A percentile compares a stretch with the other conserved stretches of the same genome.
phyloP scores from a whole-genome alignment of 495 filamentous ascomycete species.

The Aspergillus nidulans region DNA sequence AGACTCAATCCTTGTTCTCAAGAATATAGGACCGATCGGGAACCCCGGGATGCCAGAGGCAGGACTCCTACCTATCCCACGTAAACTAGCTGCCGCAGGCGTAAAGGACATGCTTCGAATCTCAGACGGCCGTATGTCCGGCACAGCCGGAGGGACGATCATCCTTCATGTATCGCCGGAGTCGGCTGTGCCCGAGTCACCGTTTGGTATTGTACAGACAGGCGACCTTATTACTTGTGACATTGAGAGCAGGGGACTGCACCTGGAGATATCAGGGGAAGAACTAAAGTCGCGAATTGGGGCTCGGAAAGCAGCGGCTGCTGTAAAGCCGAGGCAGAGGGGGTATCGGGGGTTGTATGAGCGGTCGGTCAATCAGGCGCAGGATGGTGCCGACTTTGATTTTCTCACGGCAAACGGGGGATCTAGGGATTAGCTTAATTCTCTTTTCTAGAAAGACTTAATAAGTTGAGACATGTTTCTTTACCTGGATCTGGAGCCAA shows the following conservation, averaged over 20 bases:
- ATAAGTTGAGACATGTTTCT: no score
- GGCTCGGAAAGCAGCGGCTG: constrained; percentile 24
- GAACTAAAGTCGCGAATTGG: constrained; percentile 40
- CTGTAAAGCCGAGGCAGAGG: constrained; percentile 34
- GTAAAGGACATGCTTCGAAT: constrained; percentile 63
- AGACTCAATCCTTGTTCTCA: constrained; percentile 55
- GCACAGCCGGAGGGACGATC: constrained; percentile 66
- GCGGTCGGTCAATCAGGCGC: constrained; percentile 59
- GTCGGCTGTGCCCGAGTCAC: constrained; percentile 50
- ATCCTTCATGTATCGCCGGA: constrained; percentile 63
- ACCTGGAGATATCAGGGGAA: constrained; percentile 45
- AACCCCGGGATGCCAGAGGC: constrained; percentile 69
- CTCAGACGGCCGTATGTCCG: constrained; percentile 64
- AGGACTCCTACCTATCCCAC: constrained; percentile 49
- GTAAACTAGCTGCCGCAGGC: constrained; percentile 54
- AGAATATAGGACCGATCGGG: constrained; percentile 59
- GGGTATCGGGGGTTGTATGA: constrained; percentile 65
- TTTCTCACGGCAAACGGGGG: constrained; percentile 51
- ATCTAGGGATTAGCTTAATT: neutral
- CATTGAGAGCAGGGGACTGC: constrained; percentile 39
- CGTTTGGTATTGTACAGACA: constrained; percentile 55
- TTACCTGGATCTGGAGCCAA: neutral
- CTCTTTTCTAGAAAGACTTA: no score
- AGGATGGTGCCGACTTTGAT: constrained; percentile 61
- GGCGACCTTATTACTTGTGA: constrained; percentile 56